These are phyloP conservation scores for Populus tomentosa DNA, from an alignment of 441 rosid genomes.

Conservation along the genomic window DNA sequence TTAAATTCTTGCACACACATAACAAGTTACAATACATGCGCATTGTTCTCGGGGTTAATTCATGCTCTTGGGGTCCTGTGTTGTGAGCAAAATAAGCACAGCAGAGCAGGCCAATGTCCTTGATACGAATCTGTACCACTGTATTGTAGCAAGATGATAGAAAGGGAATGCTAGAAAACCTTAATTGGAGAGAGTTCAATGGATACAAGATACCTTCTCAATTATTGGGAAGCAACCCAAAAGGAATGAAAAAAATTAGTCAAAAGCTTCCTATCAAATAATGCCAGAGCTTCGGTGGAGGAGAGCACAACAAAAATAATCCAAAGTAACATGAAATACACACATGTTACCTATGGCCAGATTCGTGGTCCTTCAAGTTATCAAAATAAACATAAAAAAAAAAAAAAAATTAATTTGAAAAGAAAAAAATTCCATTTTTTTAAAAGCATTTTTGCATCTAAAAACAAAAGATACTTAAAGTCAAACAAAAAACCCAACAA, in stretches of 20 bases:
- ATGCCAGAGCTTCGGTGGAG: conserved; percentile 57
- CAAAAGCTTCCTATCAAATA: conserved; percentile 29
- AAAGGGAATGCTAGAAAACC: background rate
- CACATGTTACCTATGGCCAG: conserved; percentile 77
- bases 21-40: too few species aligned
- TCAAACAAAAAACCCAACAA: too few species aligned
- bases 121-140: background rate
- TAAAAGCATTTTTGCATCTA: fast-evolving
- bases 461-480: too few species aligned
- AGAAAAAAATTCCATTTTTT: too few species aligned
- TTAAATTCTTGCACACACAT: too few species aligned
- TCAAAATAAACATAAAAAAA: too few species aligned
- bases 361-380: conserved; percentile 80
- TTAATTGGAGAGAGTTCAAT: background rate
- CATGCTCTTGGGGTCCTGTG: too few species aligned
- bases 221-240: background rate
- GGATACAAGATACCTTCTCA: background rate
- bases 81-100: too few species aligned
- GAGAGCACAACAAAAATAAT: conserved; percentile 71
- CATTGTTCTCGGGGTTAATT: too few species aligned
- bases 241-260: background rate
- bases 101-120: background rate
- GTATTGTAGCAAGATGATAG: background rate
- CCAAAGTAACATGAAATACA: conserved; percentile 77
- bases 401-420: too few species aligned